Conservation (phyloP, 192 early-diverging fungal genomes). For the Rhizoclosmatium globosum region DNA sequence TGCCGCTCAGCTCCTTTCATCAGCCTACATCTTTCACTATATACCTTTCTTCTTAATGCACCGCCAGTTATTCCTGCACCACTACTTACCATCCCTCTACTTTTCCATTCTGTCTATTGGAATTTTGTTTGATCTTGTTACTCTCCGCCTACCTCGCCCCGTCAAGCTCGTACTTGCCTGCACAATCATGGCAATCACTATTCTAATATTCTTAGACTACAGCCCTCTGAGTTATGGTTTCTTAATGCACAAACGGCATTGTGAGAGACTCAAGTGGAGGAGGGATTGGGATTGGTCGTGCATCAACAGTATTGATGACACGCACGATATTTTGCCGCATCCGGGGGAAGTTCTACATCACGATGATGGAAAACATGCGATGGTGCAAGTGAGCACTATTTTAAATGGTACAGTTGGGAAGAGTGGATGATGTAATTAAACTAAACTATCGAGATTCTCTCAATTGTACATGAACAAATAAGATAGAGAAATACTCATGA, state of each 20-base stretch:
- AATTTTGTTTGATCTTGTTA: conserved; percentile 76
- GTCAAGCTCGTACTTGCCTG: conserved; percentile 50
- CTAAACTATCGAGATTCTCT: not conserved
- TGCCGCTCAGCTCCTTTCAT: conserved; percentile 61
- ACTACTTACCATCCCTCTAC: conserved; percentile 92
- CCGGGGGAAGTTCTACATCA: not conserved
- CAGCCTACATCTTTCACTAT: conserved; percentile 86
- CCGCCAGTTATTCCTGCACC: conserved; percentile 91
- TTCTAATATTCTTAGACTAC: conserved; percentile 71
- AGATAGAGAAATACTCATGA: not conserved
- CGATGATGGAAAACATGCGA: not conserved
- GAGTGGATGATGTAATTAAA: too few relatives aligned
- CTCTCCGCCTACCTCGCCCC: conserved; percentile 66
- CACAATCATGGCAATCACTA: conserved; percentile 58
- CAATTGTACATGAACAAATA: conserved; percentile 7
- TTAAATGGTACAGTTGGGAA: not conserved
- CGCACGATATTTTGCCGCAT: conserved; percentile 22
- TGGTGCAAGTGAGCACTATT: too few relatives aligned
- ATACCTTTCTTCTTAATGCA: conserved; percentile 90
- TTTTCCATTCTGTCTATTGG: conserved; percentile 82
- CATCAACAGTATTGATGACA: conserved; percentile 16
- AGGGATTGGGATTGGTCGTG: conserved; percentile 86
- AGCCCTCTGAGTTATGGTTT: conserved; percentile 85
- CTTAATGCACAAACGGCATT: conserved; percentile 51
- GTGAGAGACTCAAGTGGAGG: conserved; percentile 79